Conservation (phyloP, 345 rosid genomes). For the Jatropha curcas region DNA sequence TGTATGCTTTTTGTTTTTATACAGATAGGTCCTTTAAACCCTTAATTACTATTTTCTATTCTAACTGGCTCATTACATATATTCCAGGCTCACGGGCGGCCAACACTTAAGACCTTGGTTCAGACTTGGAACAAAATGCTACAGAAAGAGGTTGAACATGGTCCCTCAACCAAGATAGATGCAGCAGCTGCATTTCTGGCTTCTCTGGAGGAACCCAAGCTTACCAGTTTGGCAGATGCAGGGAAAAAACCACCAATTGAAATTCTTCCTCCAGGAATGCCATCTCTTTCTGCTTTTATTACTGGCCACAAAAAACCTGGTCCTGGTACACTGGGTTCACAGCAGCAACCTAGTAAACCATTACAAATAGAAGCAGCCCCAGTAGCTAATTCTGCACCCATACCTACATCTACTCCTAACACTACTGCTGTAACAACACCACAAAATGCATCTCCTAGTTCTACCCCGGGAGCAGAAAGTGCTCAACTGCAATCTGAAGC, state of each 20-base stretch:
- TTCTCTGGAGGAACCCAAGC: slow-evolving; percentile 85
- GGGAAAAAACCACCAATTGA: slow-evolving; percentile 83
- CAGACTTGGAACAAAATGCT: slow-evolving; percentile 88
- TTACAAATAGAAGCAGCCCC: slow-evolving; percentile 64
- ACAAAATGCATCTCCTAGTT: slow-evolving; percentile 13
- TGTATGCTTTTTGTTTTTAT: slow-evolving; percentile 42
- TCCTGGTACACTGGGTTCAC: slow-evolving; percentile 43
- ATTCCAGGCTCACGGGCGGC: slow-evolving; percentile 91
- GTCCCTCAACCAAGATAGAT: slow-evolving; percentile 77
- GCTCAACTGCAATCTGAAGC: slow-evolving; percentile 37
- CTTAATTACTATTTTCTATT: slow-evolving; percentile 14
- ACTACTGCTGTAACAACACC: slow-evolving; percentile 26
- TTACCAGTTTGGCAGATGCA: slow-evolving; percentile 83
- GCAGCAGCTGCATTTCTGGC: slow-evolving; percentile 92
- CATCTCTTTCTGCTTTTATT: slow-evolving; percentile 73
- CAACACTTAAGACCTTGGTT: slow-evolving; percentile 81
- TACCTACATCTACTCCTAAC: slow-evolving; percentile 16
- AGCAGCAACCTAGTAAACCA: slow-evolving; percentile 61
- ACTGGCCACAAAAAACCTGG: slow-evolving; percentile 67
- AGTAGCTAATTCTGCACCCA: slow-evolving; percentile 32
- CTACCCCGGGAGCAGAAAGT: slow-evolving; percentile 14
- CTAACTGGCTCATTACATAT: slow-evolving; percentile 21
- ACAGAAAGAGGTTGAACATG: slow-evolving; percentile 79
- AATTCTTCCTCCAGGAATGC: slow-evolving; percentile 94
- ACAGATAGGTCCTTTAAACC: background rate